Conservation (phyloP, 2,329 filamentous ascomycete species). For the Fusarium dimerum region DNA sequence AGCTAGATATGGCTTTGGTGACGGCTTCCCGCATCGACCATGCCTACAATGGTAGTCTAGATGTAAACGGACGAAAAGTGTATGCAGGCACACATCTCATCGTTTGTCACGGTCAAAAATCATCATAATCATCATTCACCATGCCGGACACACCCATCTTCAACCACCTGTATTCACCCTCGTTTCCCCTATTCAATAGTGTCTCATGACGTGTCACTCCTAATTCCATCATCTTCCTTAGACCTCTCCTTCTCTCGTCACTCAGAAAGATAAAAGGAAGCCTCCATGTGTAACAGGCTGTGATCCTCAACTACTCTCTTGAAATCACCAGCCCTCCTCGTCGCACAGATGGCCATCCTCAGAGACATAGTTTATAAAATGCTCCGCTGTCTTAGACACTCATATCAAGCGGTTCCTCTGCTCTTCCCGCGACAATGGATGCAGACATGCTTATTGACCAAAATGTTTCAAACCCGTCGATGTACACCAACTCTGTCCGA, state of each 20-base stretch:
- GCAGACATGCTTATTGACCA: conserved; percentile 8
- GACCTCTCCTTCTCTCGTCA: conserved; percentile 2
- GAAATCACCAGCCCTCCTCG: conserved; percentile 7
- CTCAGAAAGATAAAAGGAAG: conserved; percentile 13
- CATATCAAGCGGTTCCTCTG: conserved; percentile 21
- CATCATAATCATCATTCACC: not conserved
- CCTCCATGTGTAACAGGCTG: conserved; percentile 20
- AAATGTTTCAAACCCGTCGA: conserved; percentile 27
- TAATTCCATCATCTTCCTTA: conserved; percentile 11
- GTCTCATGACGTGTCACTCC: conserved; percentile 12
- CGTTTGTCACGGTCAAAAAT: not conserved
- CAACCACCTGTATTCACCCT: conserved; percentile 8
- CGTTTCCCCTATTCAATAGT: not conserved
- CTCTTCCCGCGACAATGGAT: conserved; percentile 6
- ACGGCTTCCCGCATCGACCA: not conserved
- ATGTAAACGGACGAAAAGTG: not conserved
- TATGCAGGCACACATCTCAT: not conserved
- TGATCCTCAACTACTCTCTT: conserved; percentile 5
- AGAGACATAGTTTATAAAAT: conserved; percentile 25
- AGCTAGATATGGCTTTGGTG: not conserved
- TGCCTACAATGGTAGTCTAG: not conserved
- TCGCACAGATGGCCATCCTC: conserved; percentile 24
- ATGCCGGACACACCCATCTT: not conserved
- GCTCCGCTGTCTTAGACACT: conserved; percentile 33
- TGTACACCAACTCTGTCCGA: conserved; percentile 18